Evolutionary conservation across 2,329 filamentous ascomycete species (phyloP), one percentile per base, ranked within the genome.

Genomic region (Didymella pinodella): DNA sequence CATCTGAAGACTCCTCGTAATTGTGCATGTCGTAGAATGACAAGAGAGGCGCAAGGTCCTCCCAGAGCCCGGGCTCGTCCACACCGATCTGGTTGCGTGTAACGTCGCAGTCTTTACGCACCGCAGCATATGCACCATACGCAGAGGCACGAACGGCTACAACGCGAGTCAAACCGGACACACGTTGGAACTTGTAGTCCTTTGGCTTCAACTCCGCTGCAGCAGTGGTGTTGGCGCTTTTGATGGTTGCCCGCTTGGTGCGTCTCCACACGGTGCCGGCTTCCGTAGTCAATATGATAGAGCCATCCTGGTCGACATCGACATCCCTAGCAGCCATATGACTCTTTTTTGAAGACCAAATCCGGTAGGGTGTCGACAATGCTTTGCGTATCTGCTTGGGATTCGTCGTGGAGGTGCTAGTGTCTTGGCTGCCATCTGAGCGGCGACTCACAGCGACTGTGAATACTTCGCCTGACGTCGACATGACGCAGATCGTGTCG

Each of bases 191-290:
- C 74, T 99, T 99, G 81, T 96, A 97, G 72, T 97, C 93, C 66
- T 96, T 96, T 12, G 86, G 85, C 68, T 87, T 90, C 32, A 84
- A 82, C 22, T 88, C 87, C 1, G 79, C 77, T 1, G 77, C 76
- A 3, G 79, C 80, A 12, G 79, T 77, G 1, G 81, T 80, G 31
- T 71, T 81, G 0, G 86, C 82, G 65, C 90, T 88, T 69, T 96
- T 96, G 48, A 90, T 88, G 64, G 94, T 96, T 26, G 86, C 84
- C 61, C 95, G 86, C 71, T 92, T 92, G 50, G 95, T 88, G 58
- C 94, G 89, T 66, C 89, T 89, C 94, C 94, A 99, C 0, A 97
- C 94, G 47, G 92, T 94, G 2, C 95, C 95, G 41, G 93, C 94
- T 59, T 93, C 86, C 0, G 95, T 99, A 65, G 92, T 94, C 62